Base-by-base conservation (phyloP, 345 rosid species). In the Abelmoschus esculentus region DNA sequence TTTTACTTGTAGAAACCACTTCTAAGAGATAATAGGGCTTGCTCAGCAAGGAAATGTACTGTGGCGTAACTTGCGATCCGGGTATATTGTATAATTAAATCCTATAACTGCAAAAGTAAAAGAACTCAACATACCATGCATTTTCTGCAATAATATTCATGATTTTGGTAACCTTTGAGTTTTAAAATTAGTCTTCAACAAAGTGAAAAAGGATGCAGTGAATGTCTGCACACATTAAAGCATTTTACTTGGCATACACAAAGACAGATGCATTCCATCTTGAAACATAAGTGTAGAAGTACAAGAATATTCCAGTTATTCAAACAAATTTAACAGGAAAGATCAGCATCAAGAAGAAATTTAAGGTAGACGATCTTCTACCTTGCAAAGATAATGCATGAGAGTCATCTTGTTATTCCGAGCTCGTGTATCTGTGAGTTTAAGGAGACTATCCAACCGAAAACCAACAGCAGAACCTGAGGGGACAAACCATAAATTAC, bases 381-480 rank as follows among this genome's bases (percentile, higher is more conserved):
- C 97, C 90, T 90, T 90, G 66, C 97, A 90, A 65, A 90, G 95
- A 83, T 90, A 90, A 74, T 90, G 97, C 97, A 90, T 90, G 72
- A 89, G 92, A 72, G 97, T 88, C 88, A 88, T 88, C 86, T 87
- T 90, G 84, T 79, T 88, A 76, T 88, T 83, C 65, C 78, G 80
- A 34, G 42, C 4, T 6, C 42, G 42, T 6, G 42, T 47, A 5
- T 90, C 93, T 72, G 87, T 83, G 78, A 90, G 93, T 82, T 88
- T 88, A 72, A 88, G 88, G 77, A 90, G 97, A 83, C 95, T 90
- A 73, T 90, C 97, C 73, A 90, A 70, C 56, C 97, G 90, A 87
- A 90, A 90, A 68, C 93, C 97, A 58, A 90, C 75, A 69, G 97
- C 97, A 72, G 97, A 83, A 81, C 96, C 96, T 90, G 77, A 70